Evolutionary conservation across 2,329 filamentous ascomycete species (phyloP).

Genomic region (Pseudogymnoascus sp.): DNA sequence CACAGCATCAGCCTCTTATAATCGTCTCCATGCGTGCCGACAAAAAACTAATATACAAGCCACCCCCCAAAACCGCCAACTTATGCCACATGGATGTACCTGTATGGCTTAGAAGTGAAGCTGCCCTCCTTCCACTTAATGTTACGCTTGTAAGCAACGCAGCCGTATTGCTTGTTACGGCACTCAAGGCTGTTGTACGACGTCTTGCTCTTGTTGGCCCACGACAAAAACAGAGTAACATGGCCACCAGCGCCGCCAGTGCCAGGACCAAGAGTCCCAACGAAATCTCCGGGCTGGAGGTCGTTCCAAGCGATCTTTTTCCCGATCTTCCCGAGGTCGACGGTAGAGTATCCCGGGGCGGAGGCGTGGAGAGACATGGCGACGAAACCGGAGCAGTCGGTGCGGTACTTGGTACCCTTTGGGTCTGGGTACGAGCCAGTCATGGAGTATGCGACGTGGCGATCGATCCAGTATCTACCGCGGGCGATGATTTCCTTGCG

Average conservation of each 20-base stretch:
- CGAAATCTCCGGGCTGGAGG: slow-evolving; percentile 1
- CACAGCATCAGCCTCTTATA: not conserved
- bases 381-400: not conserved
- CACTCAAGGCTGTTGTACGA: not conserved
- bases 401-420: not conserved
- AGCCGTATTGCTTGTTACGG: not conserved
- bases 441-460: slow-evolving; percentile 1
- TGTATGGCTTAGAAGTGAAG: slow-evolving; percentile 1
- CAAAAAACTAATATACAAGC: not conserved
- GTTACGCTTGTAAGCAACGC: not conserved
- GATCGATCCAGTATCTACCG: not conserved
- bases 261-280: not conserved
- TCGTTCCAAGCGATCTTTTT: not conserved
- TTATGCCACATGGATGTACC: not conserved
- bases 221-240: not conserved
- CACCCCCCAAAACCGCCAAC: not conserved
- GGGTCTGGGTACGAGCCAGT: not conserved
- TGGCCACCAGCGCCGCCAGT: not conserved
- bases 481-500: slow-evolving; percentile 5
- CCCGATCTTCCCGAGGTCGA: not conserved
- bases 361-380: not conserved
- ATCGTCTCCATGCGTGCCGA: not conserved
- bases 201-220: not conserved
- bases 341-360: not conserved
- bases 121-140: not conserved